Evolutionary conservation across 306 rosid genomes (phyloP).

Genomic region (Sindora glabra): DNA sequence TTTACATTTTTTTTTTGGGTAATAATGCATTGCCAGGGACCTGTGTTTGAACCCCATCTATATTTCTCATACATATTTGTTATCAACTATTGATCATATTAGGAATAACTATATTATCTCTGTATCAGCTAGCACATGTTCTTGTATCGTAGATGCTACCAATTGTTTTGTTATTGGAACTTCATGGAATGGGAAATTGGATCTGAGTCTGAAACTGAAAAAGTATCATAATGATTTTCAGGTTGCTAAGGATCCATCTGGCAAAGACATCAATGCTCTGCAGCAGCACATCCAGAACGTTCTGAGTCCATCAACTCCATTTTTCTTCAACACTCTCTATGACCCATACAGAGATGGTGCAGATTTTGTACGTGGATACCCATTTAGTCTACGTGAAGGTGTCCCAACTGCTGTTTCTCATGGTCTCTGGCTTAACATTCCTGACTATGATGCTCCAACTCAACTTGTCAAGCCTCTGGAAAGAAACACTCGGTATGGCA

Average conservation of each 20-base stretch:
- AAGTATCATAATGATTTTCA: slow-evolving; percentile 10
- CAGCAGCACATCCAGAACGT: slow-evolving; percentile 73
- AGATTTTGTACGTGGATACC: slow-evolving; percentile 79
- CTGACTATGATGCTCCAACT: slow-evolving; percentile 80
- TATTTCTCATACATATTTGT: background rate
- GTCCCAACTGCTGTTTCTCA: slow-evolving; percentile 69
- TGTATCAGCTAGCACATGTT: background rate
- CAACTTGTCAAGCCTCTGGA: slow-evolving; percentile 73
- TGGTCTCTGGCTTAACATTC: slow-evolving; percentile 78
- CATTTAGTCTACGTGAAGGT: slow-evolving; percentile 65
- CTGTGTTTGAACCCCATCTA: background rate
- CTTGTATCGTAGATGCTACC: background rate
- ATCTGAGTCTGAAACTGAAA: background rate
- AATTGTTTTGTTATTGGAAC: background rate
- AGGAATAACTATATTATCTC: background rate
- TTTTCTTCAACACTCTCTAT: slow-evolving; percentile 68
- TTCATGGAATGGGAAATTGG: background rate
- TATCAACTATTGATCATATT: too few species aligned
- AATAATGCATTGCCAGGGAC: background rate
- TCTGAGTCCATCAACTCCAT: slow-evolving; percentile 56
- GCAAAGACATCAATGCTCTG: slow-evolving; percentile 63
- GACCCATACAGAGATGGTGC: slow-evolving; percentile 69
- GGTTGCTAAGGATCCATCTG: slow-evolving; percentile 78
- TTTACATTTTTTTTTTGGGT: too few species aligned
- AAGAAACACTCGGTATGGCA: slow-evolving; percentile 55